Conservation (phyloP, 805 yeast genomes). For the Lipomyces oligophaga region DNA sequence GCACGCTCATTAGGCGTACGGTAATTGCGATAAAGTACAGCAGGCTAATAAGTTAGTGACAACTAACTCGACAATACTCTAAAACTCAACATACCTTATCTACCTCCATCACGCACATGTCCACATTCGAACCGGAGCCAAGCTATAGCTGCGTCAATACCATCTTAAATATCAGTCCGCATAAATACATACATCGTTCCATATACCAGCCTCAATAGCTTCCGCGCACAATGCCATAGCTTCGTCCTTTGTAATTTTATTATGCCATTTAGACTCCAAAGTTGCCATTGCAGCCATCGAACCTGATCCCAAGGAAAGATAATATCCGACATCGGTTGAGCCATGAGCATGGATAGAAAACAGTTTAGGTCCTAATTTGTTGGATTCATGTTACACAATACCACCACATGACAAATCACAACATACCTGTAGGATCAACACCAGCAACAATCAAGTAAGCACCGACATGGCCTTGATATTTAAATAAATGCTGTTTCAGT, state of each 20-base stretch:
- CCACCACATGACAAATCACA: neutral
- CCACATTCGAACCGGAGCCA: slow-evolving; percentile 98
- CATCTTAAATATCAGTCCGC: neutral
- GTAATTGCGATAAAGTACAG: slow-evolving; percentile 78
- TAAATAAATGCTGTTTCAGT: slow-evolving; percentile 92
- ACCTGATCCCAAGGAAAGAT: slow-evolving; percentile 91
- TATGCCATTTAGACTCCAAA: slow-evolving; percentile 81
- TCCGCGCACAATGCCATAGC: slow-evolving; percentile 88
- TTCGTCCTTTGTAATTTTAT: slow-evolving; percentile 73
- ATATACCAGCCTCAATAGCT: slow-evolving; percentile 96
- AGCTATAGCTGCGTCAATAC: slow-evolving; percentile 37
- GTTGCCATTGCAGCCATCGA: slow-evolving; percentile 99
- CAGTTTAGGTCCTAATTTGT: slow-evolving; percentile 56
- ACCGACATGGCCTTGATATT: slow-evolving; percentile 95
- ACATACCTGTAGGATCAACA: slow-evolving; percentile 83
- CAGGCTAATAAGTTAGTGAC: slow-evolving; percentile 38
- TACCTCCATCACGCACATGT: slow-evolving; percentile 91
- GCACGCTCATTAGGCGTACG: slow-evolving; percentile 87
- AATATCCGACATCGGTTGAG: slow-evolving; percentile 92
- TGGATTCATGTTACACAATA: neutral
- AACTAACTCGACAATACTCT: neutral
- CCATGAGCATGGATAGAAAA: slow-evolving; percentile 97
- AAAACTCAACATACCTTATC: slow-evolving; percentile 58
- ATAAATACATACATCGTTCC: slow-evolving; percentile 65
- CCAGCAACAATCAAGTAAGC: slow-evolving; percentile 99